Base-by-base conservation (phyloP, 768 basidiomycete genomes). In the Lentinus brumalis region DNA sequence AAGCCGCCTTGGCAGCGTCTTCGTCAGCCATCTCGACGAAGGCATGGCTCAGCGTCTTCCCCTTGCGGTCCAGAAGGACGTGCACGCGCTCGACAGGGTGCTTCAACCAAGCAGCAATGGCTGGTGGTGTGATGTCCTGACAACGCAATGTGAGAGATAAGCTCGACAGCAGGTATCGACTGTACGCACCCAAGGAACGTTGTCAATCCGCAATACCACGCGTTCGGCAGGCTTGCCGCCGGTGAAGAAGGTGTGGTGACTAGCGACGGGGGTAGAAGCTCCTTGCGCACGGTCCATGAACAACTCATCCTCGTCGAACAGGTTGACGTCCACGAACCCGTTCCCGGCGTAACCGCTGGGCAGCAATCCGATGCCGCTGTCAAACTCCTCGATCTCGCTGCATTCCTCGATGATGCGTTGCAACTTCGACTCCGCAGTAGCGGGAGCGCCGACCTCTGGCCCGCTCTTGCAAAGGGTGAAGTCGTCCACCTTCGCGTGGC, bases 31-130 rank as follows among this genome's bases (percentile, higher is more conserved):
- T 83, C 71, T 94, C 92, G 14, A 89, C 87, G 64, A 87, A 94
- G 1, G 92, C 92, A 72, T 94, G 92, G 63, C 88, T 91, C 56
- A 88, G 79, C 0, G 92, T 94, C 75, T 94, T 94, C 42, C 92
- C 92, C 66, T 89, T 87, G 40, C 81, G 77, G 66, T 94, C 92
- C 59, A 94, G 82, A 18, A 94, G 81, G 42, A 93, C 89, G 66
- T 93, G 89, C 8, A 87, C 88, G 52, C 85, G 83, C 54, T 81
- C 78, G n/a, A 86, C 74, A 16, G 88, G 87, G 60, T 89, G 88
- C 66, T 82, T 86, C 56, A 91, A 74, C 89, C 89, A 94, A 7
- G 77, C 74, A 10, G 72, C 74, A 54, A 92, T 89, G 56, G 83
- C 86, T 18, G 83, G 81, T 5, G 92, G 92, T 0, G 92, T 94